phyloP scores from a whole-genome alignment of 2,329 filamentous ascomycete genomes.

The Fusarium longipes region DNA sequence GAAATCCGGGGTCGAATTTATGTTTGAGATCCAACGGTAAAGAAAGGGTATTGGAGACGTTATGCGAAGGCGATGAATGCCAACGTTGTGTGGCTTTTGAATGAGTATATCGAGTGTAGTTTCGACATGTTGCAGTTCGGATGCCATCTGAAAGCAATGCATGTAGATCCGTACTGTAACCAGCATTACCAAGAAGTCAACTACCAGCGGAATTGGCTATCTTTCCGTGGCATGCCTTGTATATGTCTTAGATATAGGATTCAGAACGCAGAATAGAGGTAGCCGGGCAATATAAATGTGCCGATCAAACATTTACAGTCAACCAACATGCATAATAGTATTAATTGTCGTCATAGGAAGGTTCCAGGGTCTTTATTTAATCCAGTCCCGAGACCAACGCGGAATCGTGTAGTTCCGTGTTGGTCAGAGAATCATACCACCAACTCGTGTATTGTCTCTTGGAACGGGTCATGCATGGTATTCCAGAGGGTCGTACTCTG shows the following conservation, averaged over 20 bases:
- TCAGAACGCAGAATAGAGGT: background rate
- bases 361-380: background rate
- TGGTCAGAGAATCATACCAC: constrained; percentile 8
- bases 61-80: background rate
- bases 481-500: background rate
- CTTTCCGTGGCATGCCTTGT: background rate
- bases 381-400: constrained; percentile 6
- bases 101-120: constrained; percentile 9
- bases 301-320: background rate
- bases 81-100: background rate
- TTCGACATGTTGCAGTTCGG: background rate
- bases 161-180: constrained; percentile 7
- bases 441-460: background rate
- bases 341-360: background rate
- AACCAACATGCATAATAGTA: background rate
- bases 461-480: constrained; percentile 5
- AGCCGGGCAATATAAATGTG: background rate
- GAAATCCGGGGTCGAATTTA: background rate
- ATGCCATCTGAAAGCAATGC: constrained; percentile 1
- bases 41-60: background rate
- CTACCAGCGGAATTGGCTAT: background rate
- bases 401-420: background rate
- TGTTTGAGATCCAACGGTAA: background rate
- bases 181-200: background rate
- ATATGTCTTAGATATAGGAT: constrained; percentile 11